These are phyloP conservation scores for Macadamia tetraphylla DNA, from an alignment of 164 flowering plant genomes.

Conservation along the genomic window DNA sequence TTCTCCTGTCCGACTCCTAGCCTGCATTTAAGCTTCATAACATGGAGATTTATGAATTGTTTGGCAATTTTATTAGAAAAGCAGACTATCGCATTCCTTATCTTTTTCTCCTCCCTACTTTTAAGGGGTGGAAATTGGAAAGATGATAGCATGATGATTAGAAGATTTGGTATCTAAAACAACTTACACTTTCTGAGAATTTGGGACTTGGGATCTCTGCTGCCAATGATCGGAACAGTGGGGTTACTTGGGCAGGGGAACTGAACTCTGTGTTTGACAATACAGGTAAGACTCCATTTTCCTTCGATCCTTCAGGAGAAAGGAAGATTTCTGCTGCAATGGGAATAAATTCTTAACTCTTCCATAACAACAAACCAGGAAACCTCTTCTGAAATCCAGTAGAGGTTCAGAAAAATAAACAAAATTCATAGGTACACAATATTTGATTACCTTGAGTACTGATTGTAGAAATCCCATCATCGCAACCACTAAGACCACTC, in stretches of 20 bases:
- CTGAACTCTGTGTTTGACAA: slow-evolving; percentile 44
- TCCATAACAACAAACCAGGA: background rate
- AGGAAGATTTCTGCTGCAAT: slow-evolving; percentile 30
- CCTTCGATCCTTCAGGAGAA: slow-evolving; percentile 27
- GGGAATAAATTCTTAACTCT: slow-evolving; percentile 1
- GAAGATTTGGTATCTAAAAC: background rate
- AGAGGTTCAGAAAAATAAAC: background rate
- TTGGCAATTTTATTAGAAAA: background rate
- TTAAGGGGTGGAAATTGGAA: background rate
- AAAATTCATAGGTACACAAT: background rate
- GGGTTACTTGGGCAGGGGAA: slow-evolving; percentile 79
- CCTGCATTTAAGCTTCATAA: background rate
- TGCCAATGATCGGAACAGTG: slow-evolving; percentile 69
- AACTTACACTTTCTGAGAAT: slow-evolving; percentile 94
- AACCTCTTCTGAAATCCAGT: background rate
- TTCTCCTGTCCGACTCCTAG: background rate
- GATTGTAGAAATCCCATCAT: slow-evolving; percentile 6
- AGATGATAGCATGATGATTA: background rate
- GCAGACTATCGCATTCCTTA: background rate
- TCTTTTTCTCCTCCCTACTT: background rate
- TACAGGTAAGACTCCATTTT: slow-evolving; percentile 27
- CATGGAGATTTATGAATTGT: background rate
- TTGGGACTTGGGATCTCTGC: slow-evolving; percentile 84
- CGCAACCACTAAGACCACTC: slow-evolving; percentile 3
- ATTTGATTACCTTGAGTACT: slow-evolving; percentile 30